Conservation (phyloP, 1,284 basidiomycete species). For the Malassezia pachydermatis region DNA sequence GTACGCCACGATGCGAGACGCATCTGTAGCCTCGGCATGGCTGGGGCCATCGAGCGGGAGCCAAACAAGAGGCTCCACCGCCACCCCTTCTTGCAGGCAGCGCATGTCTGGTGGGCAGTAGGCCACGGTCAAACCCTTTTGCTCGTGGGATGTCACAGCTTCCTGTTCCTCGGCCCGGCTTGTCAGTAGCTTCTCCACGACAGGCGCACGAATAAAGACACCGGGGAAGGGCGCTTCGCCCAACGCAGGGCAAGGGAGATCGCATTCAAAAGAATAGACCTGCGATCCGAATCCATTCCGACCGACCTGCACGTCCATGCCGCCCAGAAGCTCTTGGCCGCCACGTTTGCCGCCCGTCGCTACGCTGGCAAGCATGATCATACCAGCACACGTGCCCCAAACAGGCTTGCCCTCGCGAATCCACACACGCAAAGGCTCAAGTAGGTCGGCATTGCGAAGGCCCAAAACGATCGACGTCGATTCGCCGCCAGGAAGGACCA, state of each 20-base stretch:
- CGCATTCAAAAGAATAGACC: conserved; percentile 78
- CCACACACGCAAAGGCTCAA: conserved; percentile 69
- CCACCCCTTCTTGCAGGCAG: conserved; percentile 38
- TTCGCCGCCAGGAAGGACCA: conserved; percentile 83
- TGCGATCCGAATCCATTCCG: conserved; percentile 64
- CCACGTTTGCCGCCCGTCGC: conserved; percentile 64
- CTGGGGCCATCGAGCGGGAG: conserved; percentile 52
- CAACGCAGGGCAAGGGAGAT: conserved; percentile 60
- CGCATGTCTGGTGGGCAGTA: background rate
- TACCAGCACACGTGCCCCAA: conserved; percentile 95
- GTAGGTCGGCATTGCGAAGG: conserved; percentile 64
- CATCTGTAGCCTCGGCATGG: conserved; percentile 8
- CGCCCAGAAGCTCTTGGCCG: conserved; percentile 75
- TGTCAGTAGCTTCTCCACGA: conserved; percentile 48
- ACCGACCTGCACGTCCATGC: conserved; percentile 67
- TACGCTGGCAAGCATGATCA: conserved; percentile 65
- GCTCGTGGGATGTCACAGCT: conserved; percentile 5
- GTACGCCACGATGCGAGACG: conserved; percentile 68
- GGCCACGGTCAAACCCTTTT: conserved; percentile 11
- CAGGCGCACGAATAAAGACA: conserved; percentile 90
- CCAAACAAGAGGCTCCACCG: conserved; percentile 59
- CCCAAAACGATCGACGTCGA: conserved; percentile 87
- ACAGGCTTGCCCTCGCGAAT: conserved; percentile 57
- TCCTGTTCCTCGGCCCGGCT: conserved; percentile 7
- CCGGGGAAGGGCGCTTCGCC: conserved; percentile 64